Percentiles rank a stretch among this genome's conserved stretches.
Evolutionary conservation across 1,284 basidiomycete genomes (phyloP).

Genomic region (Sporisorium scitamineum): DNA sequence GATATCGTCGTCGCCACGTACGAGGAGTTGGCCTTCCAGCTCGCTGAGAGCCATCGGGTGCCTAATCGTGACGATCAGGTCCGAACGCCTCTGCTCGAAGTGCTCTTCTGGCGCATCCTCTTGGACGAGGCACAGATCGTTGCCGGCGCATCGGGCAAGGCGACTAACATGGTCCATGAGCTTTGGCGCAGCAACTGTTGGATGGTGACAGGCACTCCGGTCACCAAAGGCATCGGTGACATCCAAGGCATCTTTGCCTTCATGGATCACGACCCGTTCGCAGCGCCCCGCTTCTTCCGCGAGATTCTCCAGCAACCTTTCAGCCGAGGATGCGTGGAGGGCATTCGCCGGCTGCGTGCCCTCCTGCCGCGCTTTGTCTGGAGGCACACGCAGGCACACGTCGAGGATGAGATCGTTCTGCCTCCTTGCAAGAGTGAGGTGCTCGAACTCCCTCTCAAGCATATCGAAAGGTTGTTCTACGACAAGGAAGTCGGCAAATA

Average conservation of each 20-base stretch:
- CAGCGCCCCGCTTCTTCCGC: conserved; percentile 43
- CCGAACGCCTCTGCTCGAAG: conserved; percentile 51
- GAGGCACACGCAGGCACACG: conserved; percentile 53
- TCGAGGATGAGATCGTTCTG: conserved; percentile 48
- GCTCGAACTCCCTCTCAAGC: conserved; percentile 46
- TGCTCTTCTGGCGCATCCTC: conserved; percentile 52
- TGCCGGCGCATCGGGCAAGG: conserved; percentile 38
- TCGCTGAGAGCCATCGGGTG: conserved; percentile 35
- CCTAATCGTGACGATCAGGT: conserved; percentile 16
- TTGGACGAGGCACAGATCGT: conserved; percentile 58
- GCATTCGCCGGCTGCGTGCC: conserved; percentile 39
- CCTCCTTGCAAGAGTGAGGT: conserved; percentile 43
- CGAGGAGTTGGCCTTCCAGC: conserved; percentile 50
- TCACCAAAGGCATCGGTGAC: conserved; percentile 50
- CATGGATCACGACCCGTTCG: conserved; percentile 51
- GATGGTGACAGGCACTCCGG: conserved; percentile 56
- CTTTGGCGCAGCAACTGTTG: conserved; percentile 58
- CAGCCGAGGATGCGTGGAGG: conserved; percentile 42
- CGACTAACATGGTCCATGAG: conserved; percentile 51
- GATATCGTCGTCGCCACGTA: conserved; percentile 58
- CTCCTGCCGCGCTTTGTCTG: conserved; percentile 51
- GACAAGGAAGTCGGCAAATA: conserved; percentile 51
- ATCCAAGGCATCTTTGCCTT: conserved; percentile 54
- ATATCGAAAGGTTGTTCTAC: conserved; percentile 52
- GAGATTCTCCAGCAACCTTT: conserved; percentile 51